phyloP scores from a whole-genome alignment of 2,329 filamentous ascomycete genomes.

The Cryphonectria japonica region DNA sequence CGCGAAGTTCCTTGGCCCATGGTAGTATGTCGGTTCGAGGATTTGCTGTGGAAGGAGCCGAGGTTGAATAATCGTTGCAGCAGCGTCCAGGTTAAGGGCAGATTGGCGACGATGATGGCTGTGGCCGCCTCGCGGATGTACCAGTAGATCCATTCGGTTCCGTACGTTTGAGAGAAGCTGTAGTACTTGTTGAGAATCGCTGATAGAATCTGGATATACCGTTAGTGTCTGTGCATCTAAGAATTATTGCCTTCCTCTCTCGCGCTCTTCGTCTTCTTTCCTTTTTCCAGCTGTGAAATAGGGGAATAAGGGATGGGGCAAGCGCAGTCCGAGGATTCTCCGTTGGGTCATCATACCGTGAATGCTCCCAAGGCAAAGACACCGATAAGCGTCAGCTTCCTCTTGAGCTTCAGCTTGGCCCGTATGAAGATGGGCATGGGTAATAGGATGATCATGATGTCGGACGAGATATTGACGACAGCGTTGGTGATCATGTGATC shows the following conservation, averaged over 20 bases:
- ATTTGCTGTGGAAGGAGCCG: slow-evolving; percentile 39
- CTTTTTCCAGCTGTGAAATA: too few relatives aligned
- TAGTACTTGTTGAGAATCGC: slow-evolving; percentile 54
- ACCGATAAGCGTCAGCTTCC: slow-evolving; percentile 55
- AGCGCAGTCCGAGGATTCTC: background rate
- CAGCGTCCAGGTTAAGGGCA: slow-evolving; percentile 49
- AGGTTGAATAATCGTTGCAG: slow-evolving; percentile 44
- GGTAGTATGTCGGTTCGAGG: slow-evolving; percentile 34
- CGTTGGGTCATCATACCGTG: slow-evolving; percentile 42
- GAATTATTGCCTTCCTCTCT: background rate
- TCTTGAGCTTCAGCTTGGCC: slow-evolving; percentile 52
- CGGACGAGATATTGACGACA: slow-evolving; percentile 63
- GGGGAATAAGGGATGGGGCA: background rate
- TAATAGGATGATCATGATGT: slow-evolving; percentile 61
- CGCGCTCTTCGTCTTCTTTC: too few relatives aligned
- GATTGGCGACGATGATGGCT: slow-evolving; percentile 49
- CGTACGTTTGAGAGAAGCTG: slow-evolving; percentile 46
- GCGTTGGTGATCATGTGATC: slow-evolving; percentile 63
- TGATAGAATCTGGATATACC: slow-evolving; percentile 48
- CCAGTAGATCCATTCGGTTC: slow-evolving; percentile 47
- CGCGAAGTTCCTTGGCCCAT: slow-evolving; percentile 1
- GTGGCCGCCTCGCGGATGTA: slow-evolving; percentile 52
- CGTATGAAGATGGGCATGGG: slow-evolving; percentile 58
- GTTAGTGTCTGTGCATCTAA: background rate
- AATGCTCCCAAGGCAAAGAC: slow-evolving; percentile 53